phyloP scores from a whole-genome alignment of 1,284 basidiomycete species.

The Filobasidium uniguttulatum region DNA sequence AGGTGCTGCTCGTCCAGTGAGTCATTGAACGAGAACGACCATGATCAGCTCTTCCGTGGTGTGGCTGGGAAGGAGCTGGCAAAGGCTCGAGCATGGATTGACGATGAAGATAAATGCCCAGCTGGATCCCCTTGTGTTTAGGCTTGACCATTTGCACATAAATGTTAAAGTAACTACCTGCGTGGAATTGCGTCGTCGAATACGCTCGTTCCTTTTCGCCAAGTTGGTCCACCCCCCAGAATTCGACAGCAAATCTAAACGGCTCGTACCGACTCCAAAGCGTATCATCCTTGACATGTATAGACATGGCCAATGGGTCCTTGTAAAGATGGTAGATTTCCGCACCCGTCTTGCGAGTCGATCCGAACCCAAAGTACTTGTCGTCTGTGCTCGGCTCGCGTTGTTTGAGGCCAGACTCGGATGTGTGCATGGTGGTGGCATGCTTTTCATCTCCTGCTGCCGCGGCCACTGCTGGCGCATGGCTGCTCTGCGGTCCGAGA shows the following conservation, averaged over 20 bases:
- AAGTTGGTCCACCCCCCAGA: conserved; percentile 70
- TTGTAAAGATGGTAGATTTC: conserved; percentile 22
- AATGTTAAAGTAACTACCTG: conserved; percentile 58
- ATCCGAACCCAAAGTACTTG: conserved; percentile 36
- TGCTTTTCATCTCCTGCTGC: conserved; percentile 37
- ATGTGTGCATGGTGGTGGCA: conserved; percentile 31
- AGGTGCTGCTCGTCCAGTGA: background rate
- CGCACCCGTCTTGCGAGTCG: conserved; percentile 19
- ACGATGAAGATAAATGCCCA: conserved; percentile 81
- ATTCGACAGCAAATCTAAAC: conserved; percentile 63
- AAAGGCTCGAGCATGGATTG: conserved; percentile 57
- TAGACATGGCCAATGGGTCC: conserved; percentile 12
- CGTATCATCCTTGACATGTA: conserved; percentile 14
- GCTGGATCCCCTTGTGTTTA: conserved; percentile 52
- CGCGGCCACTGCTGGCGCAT: conserved; percentile 43
- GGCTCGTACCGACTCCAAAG: conserved; percentile 44
- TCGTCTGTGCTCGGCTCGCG: conserved; percentile 26
- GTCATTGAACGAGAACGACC: conserved; percentile 4
- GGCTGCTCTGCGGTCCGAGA: conserved; percentile 23
- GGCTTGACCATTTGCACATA: conserved; percentile 73
- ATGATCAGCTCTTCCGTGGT: background rate
- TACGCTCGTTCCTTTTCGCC: conserved; percentile 62
- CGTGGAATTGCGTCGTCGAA: conserved; percentile 40
- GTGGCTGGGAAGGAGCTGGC: conserved; percentile 30
- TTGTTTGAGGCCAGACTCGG: conserved; percentile 16